Conservation (phyloP, 2,329 filamentous ascomycete genomes). For the Cladosporium sp. region DNA sequence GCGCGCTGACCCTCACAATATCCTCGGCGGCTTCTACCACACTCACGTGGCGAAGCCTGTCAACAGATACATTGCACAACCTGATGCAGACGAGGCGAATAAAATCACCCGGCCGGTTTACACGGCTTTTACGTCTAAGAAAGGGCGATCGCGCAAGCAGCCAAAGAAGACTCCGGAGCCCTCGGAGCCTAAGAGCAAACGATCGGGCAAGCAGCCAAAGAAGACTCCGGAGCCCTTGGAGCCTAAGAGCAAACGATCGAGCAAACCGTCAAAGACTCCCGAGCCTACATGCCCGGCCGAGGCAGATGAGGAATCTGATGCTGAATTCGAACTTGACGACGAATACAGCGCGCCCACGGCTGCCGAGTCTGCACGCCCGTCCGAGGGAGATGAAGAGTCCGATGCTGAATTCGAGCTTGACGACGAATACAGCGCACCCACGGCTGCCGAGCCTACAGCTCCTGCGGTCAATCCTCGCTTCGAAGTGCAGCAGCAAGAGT, state of each 20-base stretch:
- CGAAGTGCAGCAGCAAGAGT: too few relatives aligned
- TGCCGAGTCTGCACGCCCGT: background rate
- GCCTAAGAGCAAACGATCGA: too few relatives aligned
- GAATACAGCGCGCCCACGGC: background rate
- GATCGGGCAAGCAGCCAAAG: too few relatives aligned
- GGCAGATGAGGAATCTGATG: background rate
- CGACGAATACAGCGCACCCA: background rate
- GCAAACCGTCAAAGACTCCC: background rate
- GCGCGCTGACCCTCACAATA: conserved; percentile 4
- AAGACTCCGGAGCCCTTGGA: background rate
- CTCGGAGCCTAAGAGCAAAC: too few relatives aligned
- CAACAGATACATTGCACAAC: background rate
- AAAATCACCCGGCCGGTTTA: background rate
- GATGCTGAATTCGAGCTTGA: background rate
- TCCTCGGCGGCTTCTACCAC: background rate
- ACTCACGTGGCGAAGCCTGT: background rate
- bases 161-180: background rate
- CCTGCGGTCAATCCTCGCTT: background rate
- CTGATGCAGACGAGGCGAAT: background rate
- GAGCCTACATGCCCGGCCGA: background rate
- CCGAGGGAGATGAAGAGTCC: background rate
- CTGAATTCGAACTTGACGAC: background rate
- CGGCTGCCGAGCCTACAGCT: too few relatives aligned
- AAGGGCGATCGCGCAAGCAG: background rate
- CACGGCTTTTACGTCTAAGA: background rate